Evolutionary conservation across 108 stramenopile species (phyloP).

Genomic region (Nitzschia inconspicua): DNA sequence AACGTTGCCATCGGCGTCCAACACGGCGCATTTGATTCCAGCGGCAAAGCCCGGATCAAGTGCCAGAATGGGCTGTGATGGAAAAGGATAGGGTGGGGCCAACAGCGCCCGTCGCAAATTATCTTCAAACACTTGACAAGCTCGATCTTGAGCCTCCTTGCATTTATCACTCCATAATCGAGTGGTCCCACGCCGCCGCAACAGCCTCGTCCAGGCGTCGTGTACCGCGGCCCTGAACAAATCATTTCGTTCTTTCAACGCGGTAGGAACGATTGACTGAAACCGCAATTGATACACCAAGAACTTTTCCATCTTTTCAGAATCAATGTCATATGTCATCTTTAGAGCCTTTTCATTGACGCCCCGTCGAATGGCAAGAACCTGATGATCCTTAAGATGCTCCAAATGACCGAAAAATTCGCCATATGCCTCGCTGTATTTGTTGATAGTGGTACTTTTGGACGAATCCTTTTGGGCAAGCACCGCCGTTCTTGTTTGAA

Average conservation of each 20-base stretch:
- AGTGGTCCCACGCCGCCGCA: slow-evolving; percentile 32
- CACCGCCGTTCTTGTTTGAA: slow-evolving; percentile 38
- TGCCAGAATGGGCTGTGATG: slow-evolving; percentile 32
- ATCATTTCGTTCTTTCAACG: not conserved
- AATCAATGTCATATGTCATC: slow-evolving; percentile 47
- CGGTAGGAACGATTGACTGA: not conserved
- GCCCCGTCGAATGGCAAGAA: slow-evolving; percentile 58
- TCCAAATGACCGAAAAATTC: slow-evolving; percentile 31
- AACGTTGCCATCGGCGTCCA: slow-evolving; percentile 34
- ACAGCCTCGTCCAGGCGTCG: slow-evolving; percentile 52
- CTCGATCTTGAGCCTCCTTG: slow-evolving; percentile 34
- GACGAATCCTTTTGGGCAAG: slow-evolving; percentile 7
- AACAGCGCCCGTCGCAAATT: slow-evolving; percentile 43
- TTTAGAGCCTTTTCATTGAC: slow-evolving; percentile 46
- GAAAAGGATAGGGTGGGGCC: slow-evolving; percentile 32
- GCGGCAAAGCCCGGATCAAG: slow-evolving; percentile 64
- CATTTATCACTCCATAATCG: slow-evolving; percentile 46
- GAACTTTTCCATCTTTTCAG: slow-evolving; percentile 25
- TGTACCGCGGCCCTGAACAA: slow-evolving; percentile 38
- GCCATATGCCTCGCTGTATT: slow-evolving; percentile 35
- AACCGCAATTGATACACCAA: slow-evolving; percentile 11
- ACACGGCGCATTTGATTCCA: slow-evolving; percentile 52
- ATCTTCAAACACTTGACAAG: slow-evolving; percentile 42
- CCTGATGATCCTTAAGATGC: slow-evolving; percentile 44
- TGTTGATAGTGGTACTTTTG: slow-evolving; percentile 8